phyloP scores from a whole-genome alignment of 1,284 basidiomycete genomes.

The Flammula alnicola region DNA sequence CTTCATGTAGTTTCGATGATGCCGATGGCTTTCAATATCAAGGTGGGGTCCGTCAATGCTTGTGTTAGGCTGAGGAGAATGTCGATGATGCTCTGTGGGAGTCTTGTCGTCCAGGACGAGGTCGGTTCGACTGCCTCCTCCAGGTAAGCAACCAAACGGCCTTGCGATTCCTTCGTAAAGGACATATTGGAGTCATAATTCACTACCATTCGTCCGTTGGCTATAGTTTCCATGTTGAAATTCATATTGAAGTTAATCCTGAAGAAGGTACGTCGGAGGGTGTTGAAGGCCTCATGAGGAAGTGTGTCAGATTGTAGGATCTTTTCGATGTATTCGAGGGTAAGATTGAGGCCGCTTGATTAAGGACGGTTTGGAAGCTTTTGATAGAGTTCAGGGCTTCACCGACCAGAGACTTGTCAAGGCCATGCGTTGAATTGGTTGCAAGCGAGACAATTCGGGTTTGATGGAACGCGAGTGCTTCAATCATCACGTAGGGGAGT shows the following conservation, averaged over 20 bases:
- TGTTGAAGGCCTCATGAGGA: constrained; percentile 41
- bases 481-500: constrained; percentile 23
- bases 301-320: constrained; percentile 23
- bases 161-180: constrained; percentile 30
- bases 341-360: constrained; percentile 36
- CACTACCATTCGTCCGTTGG: neutral
- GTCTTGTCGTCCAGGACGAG: constrained; percentile 24
- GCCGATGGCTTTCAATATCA: constrained; percentile 33
- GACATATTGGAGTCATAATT: neutral
- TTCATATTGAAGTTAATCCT: constrained; percentile 26
- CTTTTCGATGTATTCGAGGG: constrained; percentile 31
- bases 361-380: constrained; percentile 29
- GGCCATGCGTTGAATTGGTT: constrained; percentile 6
- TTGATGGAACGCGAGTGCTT: constrained; percentile 23
- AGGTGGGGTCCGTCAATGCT: constrained; percentile 31
- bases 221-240: neutral
- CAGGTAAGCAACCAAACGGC: constrained; percentile 30
- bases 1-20: constrained; percentile 32
- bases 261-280: constrained; percentile 40
- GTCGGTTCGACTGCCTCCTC: constrained; percentile 36
- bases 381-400: constrained; percentile 27
- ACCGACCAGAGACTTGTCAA: constrained; percentile 16
- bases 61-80: constrained; percentile 35
- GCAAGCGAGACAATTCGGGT: constrained; percentile 24
- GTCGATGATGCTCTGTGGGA: constrained; percentile 37